phyloP scores from a whole-genome alignment of 2,329 filamentous ascomycete genomes.

The Trichoderma pleuroti region DNA sequence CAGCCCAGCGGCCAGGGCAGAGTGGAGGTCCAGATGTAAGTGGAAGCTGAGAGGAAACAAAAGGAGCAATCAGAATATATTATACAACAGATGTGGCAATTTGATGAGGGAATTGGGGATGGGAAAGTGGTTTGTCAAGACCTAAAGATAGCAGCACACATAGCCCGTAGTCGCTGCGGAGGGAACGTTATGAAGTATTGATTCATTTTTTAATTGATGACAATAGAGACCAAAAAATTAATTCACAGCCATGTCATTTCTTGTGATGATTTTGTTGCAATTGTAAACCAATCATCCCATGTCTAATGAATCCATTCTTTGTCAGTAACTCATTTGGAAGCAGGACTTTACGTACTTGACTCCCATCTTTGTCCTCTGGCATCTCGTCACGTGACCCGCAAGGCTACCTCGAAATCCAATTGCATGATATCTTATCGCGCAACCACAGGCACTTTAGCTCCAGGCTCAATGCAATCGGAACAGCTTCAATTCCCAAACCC shows the following conservation, averaged over 20 bases:
- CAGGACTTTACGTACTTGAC: background rate
- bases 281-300: background rate
- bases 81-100: slow-evolving; percentile 30
- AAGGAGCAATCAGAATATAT: slow-evolving; percentile 27
- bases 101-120: slow-evolving; percentile 30
- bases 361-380: background rate
- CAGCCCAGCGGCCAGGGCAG: slow-evolving; percentile 75
- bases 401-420: background rate
- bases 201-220: slow-evolving; percentile 30
- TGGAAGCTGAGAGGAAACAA: slow-evolving; percentile 21
- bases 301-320: background rate
- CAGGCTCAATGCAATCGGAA: background rate
- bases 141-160: slow-evolving; percentile 33
- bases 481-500: background rate
- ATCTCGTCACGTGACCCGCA: background rate
- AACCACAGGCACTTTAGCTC: background rate
- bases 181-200: slow-evolving; percentile 26
- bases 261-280: background rate
- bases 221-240: slow-evolving; percentile 33
- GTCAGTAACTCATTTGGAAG: background rate
- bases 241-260: background rate
- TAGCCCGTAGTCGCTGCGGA: slow-evolving; percentile 35
- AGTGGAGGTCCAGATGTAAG: slow-evolving; percentile 80
- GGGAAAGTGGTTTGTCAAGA: slow-evolving; percentile 36
- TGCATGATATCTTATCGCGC: slow-evolving; percentile 10